Evolutionary conservation across 352 stramenopile genomes (phyloP).

Genomic region (Phytophthora hibernalis): DNA sequence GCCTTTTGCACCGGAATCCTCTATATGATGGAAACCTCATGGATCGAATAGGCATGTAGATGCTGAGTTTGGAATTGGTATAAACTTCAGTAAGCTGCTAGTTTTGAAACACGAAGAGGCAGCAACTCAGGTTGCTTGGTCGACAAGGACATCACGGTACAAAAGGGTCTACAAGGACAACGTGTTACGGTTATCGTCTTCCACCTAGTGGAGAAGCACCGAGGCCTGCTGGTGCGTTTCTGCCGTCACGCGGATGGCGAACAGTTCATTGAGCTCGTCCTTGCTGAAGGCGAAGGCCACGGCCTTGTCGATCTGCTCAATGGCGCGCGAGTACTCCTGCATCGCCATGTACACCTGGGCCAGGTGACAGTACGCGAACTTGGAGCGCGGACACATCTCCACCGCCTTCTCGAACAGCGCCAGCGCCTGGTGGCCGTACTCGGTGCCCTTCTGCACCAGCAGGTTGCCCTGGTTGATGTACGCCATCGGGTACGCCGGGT

Average conservation of each 20-base stretch:
- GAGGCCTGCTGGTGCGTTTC: constrained; percentile 80
- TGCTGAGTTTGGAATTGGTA: neutral
- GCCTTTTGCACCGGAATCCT: constrained; percentile 15
- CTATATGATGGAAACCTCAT: neutral
- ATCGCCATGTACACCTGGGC: constrained; percentile 89
- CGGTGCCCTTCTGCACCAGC: constrained; percentile 76
- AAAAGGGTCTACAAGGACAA: constrained; percentile 24
- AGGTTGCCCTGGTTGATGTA: constrained; percentile 90
- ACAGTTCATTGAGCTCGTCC: constrained; percentile 82
- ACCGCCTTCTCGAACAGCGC: constrained; percentile 81
- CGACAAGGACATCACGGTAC: constrained; percentile 18
- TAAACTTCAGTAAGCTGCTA: neutral
- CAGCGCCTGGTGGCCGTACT: constrained; percentile 76
- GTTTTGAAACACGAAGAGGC: constrained; percentile 5
- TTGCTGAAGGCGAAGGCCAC: constrained; percentile 76
- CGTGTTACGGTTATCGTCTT: constrained; percentile 14
- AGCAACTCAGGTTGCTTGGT: constrained; percentile 31
- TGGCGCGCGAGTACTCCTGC: constrained; percentile 80
- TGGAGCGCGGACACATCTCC: constrained; percentile 79
- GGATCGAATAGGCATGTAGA: neutral
- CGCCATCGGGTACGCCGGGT: constrained; percentile 85
- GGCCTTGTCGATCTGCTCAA: constrained; percentile 84
- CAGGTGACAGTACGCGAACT: constrained; percentile 85
- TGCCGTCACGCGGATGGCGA: constrained; percentile 79
- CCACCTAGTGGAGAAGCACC: constrained; percentile 61